Evolutionary conservation across 2,329 filamentous ascomycete species (phyloP).

Genomic region (Emmonsiellopsis sp.): DNA sequence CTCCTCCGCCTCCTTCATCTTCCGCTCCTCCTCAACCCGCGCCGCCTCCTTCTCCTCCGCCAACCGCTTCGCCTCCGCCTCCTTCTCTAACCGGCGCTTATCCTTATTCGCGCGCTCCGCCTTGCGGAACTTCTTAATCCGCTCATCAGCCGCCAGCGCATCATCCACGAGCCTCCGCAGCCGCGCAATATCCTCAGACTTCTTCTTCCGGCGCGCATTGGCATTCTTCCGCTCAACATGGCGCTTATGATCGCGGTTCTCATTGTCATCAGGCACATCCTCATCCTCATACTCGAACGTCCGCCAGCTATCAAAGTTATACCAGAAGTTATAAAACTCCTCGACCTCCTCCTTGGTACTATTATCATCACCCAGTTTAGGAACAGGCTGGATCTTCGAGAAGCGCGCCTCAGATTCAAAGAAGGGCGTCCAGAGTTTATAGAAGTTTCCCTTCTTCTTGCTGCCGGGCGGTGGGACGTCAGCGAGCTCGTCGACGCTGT

Average conservation of each 20-base stretch:
- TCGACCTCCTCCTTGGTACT: conserved; percentile 84
- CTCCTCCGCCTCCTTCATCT: conserved; percentile 75
- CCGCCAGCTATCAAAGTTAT: conserved; percentile 98
- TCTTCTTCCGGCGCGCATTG: conserved; percentile 97
- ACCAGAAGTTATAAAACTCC: conserved; percentile 98
- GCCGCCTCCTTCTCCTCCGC: conserved; percentile 75
- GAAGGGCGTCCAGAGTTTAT: conserved; percentile 84
- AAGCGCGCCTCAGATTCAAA: conserved; percentile 92
- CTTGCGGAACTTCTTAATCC: conserved; percentile 95
- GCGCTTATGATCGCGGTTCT: conserved; percentile 97
- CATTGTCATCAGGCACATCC: conserved; percentile 96
- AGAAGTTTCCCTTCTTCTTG: conserved; percentile 85
- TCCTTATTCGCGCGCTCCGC: conserved; percentile 90
- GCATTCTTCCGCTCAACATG: conserved; percentile 98
- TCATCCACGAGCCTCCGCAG: conserved; percentile 87
- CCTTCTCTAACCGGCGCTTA: conserved; percentile 83
- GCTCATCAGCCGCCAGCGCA: conserved; percentile 73
- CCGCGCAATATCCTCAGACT: conserved; percentile 92
- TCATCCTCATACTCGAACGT: conserved; percentile 98
- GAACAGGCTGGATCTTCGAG: conserved; percentile 83
- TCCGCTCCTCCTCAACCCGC: conserved; percentile 74
- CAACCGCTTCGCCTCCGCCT: conserved; percentile 80
- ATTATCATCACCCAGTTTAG: conserved; percentile 73
- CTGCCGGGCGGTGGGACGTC: conserved; percentile 83
- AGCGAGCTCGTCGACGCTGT: conserved; percentile 90